A percentile compares a stretch with the other conserved stretches of the same genome.
Evolutionary conservation across 176 grass and related monocot genomes (phyloP).

Genomic region (sorghum (Sorghum bicolor)): Sorghum_bicolor_NCBIv3 NC_012870.2:20254501-20255000

Average conservation of each 20-base stretch:
- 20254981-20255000: conserved; percentile 23
- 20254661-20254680: conserved; percentile 13
- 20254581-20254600: conserved; percentile 52
- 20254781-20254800: not conserved
- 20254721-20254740: conserved; percentile 8
- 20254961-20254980: too few relatives aligned
- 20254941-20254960: too few relatives aligned
- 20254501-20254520: too few relatives aligned
- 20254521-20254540: conserved; percentile 6
- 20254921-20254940: not conserved
- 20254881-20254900: not conserved
- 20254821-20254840: not conserved
- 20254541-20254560: conserved; percentile 21
- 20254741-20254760: not conserved
- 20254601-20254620: conserved; percentile 23
- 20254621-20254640: too few relatives aligned
- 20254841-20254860: not conserved
- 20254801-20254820: not conserved
- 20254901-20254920: not conserved
- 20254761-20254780: not conserved
- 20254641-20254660: not conserved
- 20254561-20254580: conserved; percentile 43
- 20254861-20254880: not conserved
- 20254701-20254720: conserved; percentile 33
- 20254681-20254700: conserved; percentile 45